Base-by-base conservation (phyloP, 306 rosid species). In the Quercus berberidifolia region DNA sequence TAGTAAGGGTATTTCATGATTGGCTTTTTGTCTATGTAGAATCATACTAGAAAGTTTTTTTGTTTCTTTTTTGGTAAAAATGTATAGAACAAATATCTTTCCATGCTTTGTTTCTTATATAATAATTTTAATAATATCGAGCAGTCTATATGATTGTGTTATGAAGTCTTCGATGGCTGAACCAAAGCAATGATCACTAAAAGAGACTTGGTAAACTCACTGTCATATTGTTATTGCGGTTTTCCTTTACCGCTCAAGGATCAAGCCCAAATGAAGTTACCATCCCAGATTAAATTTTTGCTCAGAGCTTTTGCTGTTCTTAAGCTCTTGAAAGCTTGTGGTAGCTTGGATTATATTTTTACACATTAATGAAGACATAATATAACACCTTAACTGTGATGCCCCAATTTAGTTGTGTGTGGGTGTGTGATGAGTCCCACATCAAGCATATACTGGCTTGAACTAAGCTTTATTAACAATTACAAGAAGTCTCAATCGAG, bases 401-500 rank as follows among this genome's bases (percentile, higher is more conserved):
- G 2, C 9, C 2, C 41, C 2, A 35, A 35, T 35, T 35, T 35
- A 35, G 1, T 35, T 35, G 6, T 35, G 0, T 35, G 2, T 35
- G 8, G 41, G 41, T 35, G 8, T 35, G 2, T 35, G 9, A 35
- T 6, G 41, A 35, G 41, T 35, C 0, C 9, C 0, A 5, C 8
- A 6, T 35, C 0, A 5, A 1, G 2, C 9, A 6, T 35, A 35
- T 35, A 35, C 2, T 35, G 6, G 9, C 2, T 35, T 35, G 0
- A 35, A 35, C 0, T 35, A 9, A 2, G 9, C 0, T 6, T 35
- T 35, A 35, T 35, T 35, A 35, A 35, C 8, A 35, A 35, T 2
- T 35, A 35, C 0, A 1, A 35, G 9, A 0, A 35, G 0, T 0
- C 9, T 35, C 0, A 35, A 35, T 6, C 0, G 0, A 6, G 0